Percentiles rank a stretch among this genome's conserved stretches.
These are phyloP conservation scores for Daldinia decipiens DNA, from an alignment of 495 filamentous ascomycete species.

Conservation along the genomic window DNA sequence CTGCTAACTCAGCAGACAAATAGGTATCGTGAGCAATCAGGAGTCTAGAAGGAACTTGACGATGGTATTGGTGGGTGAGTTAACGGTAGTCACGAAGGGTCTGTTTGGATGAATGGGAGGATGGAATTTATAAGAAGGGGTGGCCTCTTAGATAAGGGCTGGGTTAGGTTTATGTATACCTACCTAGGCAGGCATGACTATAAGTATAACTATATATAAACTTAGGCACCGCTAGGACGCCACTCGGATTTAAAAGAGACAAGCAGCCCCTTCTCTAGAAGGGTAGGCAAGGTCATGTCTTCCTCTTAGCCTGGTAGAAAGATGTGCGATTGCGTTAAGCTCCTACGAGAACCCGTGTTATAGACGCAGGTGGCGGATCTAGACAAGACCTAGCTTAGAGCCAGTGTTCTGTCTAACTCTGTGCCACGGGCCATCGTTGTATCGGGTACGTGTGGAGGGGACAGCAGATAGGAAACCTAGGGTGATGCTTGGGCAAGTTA, in stretches of 20 bases:
- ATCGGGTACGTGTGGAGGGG: not conserved
- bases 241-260: conserved; percentile 20
- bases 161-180: not conserved
- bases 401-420: conserved; percentile 23
- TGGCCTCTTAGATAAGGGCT: conserved; percentile 28
- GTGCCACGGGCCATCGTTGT: conserved; percentile 29
- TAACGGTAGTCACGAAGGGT: not conserved
- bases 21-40: conserved; percentile 9
- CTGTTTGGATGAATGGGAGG: conserved; percentile 8
- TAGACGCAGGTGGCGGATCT: conserved; percentile 36
- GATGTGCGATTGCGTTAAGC: conserved; percentile 27
- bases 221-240: conserved; percentile 14
- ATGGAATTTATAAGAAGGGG: conserved; percentile 15
- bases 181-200: too few relatives aligned
- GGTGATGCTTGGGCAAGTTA: conserved; percentile 5
- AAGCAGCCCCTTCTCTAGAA: conserved; percentile 8
- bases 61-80: conserved; percentile 2
- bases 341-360: conserved; percentile 30
- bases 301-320: conserved; percentile 16
- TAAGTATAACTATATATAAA: not conserved
- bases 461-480: conserved; percentile 8
- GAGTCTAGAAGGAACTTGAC: conserved; percentile 16
- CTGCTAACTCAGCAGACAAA: not conserved
- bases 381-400: conserved; percentile 9
- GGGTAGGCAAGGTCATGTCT: conserved; percentile 17